Conservation (phyloP, 169 alveolate genomes). For the Theileria annulata region DNA sequence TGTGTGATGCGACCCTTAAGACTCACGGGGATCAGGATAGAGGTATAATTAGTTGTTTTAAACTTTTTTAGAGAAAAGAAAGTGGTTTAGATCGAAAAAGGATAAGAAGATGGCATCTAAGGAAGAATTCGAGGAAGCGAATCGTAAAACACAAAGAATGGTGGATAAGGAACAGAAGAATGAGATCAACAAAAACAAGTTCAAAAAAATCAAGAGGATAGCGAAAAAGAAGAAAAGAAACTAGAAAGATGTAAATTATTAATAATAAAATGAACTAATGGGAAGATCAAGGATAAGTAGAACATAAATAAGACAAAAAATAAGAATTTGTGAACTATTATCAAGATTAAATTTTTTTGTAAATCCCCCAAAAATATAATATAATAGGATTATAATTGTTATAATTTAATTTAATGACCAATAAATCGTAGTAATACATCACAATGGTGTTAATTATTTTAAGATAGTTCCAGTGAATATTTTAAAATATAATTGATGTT, state of each 20-base stretch:
- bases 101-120: constrained; percentile 37
- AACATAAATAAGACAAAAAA: not conserved
- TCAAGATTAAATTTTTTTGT: not conserved
- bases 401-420: not conserved
- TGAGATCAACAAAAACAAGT: constrained; percentile 1
- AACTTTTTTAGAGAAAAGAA: constrained; percentile 7
- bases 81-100: constrained; percentile 38
- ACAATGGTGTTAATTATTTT: not conserved
- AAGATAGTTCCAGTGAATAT: not conserved
- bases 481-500: not conserved
- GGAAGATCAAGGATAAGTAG: not conserved
- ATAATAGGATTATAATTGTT: not conserved
- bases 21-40: constrained; percentile 15
- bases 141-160: constrained; percentile 10
- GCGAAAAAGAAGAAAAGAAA: constrained; percentile 5
- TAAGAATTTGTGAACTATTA: not conserved
- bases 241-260: not conserved
- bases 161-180: not conserved
- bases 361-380: too few species aligned
- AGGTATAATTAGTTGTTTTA: constrained; percentile 24
- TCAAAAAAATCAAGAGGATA: constrained; percentile 2
- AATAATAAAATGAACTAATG: too few species aligned
- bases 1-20: constrained; percentile 64
- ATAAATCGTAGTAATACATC: not conserved
- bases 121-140: constrained; percentile 14